These are phyloP conservation scores for Pseudozyma tsukubaensis DNA, from an alignment of 1,284 basidiomycete species.

Conservation along the genomic window DNA sequence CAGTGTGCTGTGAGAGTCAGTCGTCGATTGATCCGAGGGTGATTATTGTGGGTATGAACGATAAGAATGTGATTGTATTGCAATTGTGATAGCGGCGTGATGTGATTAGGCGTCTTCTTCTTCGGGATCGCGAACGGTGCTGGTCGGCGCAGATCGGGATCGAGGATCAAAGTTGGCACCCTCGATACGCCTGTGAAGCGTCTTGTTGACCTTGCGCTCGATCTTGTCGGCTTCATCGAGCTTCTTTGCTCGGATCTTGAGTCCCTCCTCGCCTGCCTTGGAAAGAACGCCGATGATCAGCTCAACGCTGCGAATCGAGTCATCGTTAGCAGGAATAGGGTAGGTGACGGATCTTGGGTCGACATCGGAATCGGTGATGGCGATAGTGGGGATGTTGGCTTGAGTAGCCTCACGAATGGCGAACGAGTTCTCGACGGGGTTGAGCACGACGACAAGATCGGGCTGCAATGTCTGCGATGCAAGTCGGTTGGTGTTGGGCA, in stretches of 20 bases:
- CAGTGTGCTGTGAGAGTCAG: not conserved
- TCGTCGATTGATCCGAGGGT: not conserved
- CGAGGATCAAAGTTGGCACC: conserved; percentile 48
- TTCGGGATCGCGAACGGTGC: conserved; percentile 10
- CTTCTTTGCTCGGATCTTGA: conserved; percentile 46
- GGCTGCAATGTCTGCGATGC: conserved; percentile 77
- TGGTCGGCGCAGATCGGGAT: conserved; percentile 12
- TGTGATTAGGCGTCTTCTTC: conserved; percentile 14
- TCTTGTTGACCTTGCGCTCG: conserved; percentile 42
- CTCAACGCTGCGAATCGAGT: conserved; percentile 88
- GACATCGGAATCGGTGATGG: conserved; percentile 90
- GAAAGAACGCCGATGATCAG: conserved; percentile 89
- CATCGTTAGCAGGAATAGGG: conserved; percentile 97
- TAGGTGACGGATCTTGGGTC: conserved; percentile 98
- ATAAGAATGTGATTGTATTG: conserved; percentile 1
- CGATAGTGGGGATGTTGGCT: conserved; percentile 71
- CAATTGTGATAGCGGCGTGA: not conserved
- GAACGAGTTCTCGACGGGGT: conserved; percentile 81
- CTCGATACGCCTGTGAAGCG: conserved; percentile 21
- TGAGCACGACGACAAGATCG: conserved; percentile 88
- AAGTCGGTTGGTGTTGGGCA: conserved; percentile 68
- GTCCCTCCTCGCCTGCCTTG: conserved; percentile 77
- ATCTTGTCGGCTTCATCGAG: conserved; percentile 58
- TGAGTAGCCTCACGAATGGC: conserved; percentile 70
- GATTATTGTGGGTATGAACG: not conserved